These are phyloP conservation scores for Boehmeria nivea DNA, from an alignment of 306 rosid genomes.

Conservation along the genomic window DNA sequence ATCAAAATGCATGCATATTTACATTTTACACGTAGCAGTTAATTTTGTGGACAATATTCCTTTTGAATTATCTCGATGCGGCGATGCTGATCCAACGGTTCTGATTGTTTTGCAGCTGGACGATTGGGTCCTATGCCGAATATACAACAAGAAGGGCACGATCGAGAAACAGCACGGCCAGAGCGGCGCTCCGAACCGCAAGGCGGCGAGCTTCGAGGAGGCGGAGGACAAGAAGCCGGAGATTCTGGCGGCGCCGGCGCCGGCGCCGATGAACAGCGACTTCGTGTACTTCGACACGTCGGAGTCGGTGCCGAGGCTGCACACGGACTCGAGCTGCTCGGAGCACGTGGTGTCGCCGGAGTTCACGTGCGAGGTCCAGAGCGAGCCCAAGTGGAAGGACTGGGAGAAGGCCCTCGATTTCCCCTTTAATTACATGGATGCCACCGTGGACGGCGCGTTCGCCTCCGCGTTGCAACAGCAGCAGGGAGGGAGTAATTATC, in stretches of 20 bases:
- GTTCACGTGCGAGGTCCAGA: slow-evolving; percentile 82
- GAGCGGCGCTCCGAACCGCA: background rate
- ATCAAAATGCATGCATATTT: background rate
- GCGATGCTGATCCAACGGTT: slow-evolving; percentile 27
- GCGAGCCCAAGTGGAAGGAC: slow-evolving; percentile 81
- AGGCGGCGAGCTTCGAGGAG: slow-evolving; percentile 23
- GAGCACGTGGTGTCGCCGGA: slow-evolving; percentile 95
- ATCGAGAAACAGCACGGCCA: slow-evolving; percentile 34
- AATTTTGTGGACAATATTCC: slow-evolving; percentile 32
- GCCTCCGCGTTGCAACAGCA: slow-evolving; percentile 35
- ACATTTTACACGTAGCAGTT: background rate
- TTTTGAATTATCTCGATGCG: background rate
- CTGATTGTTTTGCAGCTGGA: slow-evolving; percentile 67
- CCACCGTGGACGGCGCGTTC: slow-evolving; percentile 38
- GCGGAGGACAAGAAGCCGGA: slow-evolving; percentile 63
- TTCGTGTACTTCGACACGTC: slow-evolving; percentile 54
- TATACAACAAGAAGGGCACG: slow-evolving; percentile 81
- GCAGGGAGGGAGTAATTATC: slow-evolving; percentile 20
- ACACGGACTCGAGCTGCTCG: slow-evolving; percentile 94
- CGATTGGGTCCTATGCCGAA: slow-evolving; percentile 95
- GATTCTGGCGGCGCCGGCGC: slow-evolving; percentile 22
- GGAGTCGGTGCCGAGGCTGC: slow-evolving; percentile 74
- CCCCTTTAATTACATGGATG: slow-evolving; percentile 51
- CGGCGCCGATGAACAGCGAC: slow-evolving; percentile 26
- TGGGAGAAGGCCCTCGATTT: slow-evolving; percentile 64